These are phyloP conservation scores for Tephrocybe sp. DNA, from an alignment of 768 basidiomycete genomes.

Conservation along the genomic window DNA sequence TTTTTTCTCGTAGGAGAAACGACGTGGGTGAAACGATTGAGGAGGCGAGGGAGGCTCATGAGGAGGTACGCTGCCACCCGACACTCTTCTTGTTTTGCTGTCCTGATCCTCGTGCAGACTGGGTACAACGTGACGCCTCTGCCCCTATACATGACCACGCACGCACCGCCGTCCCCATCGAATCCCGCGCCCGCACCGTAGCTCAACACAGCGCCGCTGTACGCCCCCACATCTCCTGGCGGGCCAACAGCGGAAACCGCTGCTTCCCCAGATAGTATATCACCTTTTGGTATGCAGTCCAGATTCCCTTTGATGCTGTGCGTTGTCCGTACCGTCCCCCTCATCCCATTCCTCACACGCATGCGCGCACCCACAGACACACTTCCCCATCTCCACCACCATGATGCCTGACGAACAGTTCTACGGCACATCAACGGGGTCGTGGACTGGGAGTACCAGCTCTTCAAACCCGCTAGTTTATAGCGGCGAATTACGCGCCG, in stretches of 20 bases:
- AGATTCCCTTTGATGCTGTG: slow-evolving; percentile 42
- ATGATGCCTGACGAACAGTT: slow-evolving; percentile 62
- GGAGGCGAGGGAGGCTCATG: slow-evolving; percentile 61
- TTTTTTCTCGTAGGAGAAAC: slow-evolving; percentile 66
- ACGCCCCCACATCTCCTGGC: slow-evolving; percentile 14
- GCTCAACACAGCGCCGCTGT: slow-evolving; percentile 17
- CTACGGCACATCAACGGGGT: too few relatives aligned
- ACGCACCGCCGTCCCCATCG: slow-evolving; percentile 17
- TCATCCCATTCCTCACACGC: background rate
- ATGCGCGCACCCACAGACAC: background rate
- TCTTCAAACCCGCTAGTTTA: too few relatives aligned
- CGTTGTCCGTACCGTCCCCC: slow-evolving; percentile 16
- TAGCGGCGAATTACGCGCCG: too few relatives aligned
- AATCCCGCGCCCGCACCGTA: background rate
- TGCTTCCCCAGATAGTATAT: slow-evolving; percentile 16
- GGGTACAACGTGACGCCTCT: slow-evolving; percentile 18
- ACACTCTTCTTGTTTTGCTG: background rate
- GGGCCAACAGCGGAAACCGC: slow-evolving; percentile 8
- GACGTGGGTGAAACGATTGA: slow-evolving; percentile 66
- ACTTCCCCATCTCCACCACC: slow-evolving; percentile 33
- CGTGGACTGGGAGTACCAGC: too few relatives aligned
- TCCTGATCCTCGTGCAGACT: slow-evolving; percentile 8
- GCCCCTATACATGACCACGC: slow-evolving; percentile 14
- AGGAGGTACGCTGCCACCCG: slow-evolving; percentile 46
- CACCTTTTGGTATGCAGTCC: slow-evolving; percentile 21